Percentiles rank a stretch among this genome's conserved stretches.
These are phyloP conservation scores for Pleurotus tuber-regium DNA, from an alignment of 768 basidiomycete species.

Conservation along the genomic window DNA sequence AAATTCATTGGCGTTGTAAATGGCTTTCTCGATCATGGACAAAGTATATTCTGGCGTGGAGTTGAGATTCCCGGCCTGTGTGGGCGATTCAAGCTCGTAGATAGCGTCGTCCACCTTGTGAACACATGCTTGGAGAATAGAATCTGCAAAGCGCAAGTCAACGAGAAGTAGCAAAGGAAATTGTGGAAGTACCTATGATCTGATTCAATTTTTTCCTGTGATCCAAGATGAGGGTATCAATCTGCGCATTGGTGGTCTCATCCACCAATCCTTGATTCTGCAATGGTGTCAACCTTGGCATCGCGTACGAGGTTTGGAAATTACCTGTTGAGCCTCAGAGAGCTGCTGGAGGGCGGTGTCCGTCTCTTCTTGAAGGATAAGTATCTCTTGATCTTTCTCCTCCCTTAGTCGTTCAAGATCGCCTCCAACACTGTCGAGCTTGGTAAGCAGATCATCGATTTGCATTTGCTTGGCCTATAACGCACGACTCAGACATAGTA, in stretches of 20 bases:
- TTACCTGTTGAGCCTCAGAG: slow-evolving; percentile 81
- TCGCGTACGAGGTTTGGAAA: too few relatives aligned
- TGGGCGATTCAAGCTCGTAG: slow-evolving; percentile 96
- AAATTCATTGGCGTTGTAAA: slow-evolving; percentile 94
- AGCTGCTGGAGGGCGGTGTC: slow-evolving; percentile 88
- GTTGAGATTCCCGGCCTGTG: slow-evolving; percentile 90
- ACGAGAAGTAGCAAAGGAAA: too few relatives aligned
- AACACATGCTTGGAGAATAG: slow-evolving; percentile 93
- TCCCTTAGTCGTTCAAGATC: slow-evolving; percentile 84
- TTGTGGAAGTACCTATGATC: slow-evolving; percentile 70
- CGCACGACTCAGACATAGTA: slow-evolving; percentile 9
- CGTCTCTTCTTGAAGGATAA: slow-evolving; percentile 94
- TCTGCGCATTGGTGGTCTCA: slow-evolving; percentile 93
- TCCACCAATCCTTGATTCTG: slow-evolving; percentile 84
- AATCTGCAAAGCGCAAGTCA: too few relatives aligned
- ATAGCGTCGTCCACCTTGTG: slow-evolving; percentile 97
- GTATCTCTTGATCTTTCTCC: slow-evolving; percentile 96
- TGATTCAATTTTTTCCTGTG: slow-evolving; percentile 97
- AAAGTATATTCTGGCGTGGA: slow-evolving; percentile 99
- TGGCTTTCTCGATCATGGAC: slow-evolving; percentile 96
- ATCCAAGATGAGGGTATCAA: slow-evolving; percentile 94
- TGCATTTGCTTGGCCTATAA: slow-evolving; percentile 89
- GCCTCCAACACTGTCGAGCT: slow-evolving; percentile 68
- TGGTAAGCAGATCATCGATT: slow-evolving; percentile 87
- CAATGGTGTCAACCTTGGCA: slow-evolving; percentile 1